Conservation (phyloP, 495 filamentous ascomycete genomes). For the Penicillium daleae region DNA sequence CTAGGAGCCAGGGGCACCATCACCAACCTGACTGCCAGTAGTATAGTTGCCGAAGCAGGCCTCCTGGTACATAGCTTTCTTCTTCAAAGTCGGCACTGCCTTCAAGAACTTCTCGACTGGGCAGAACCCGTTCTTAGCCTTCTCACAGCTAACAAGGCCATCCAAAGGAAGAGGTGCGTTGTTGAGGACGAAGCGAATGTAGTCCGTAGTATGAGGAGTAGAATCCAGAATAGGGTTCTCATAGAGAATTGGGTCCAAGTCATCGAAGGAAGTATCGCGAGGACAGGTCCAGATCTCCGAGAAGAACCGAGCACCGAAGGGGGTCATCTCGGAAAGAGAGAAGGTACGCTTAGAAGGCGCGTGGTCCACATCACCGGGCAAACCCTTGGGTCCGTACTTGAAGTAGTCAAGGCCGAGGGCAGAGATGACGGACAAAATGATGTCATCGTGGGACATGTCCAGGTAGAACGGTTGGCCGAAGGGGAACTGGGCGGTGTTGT, state of each 20-base stretch:
- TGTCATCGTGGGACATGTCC: constrained; percentile 46
- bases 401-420: constrained; percentile 50
- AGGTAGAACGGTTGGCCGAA: constrained; percentile 55
- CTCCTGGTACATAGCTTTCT: constrained; percentile 30
- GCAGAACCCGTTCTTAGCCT: constrained; percentile 37
- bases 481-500: constrained; percentile 50
- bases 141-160: constrained; percentile 35
- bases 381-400: constrained; percentile 31
- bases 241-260: constrained; percentile 31
- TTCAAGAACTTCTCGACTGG: constrained; percentile 27
- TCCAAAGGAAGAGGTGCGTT: constrained; percentile 32
- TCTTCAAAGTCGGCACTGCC: constrained; percentile 25
- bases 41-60: constrained; percentile 37
- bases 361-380: constrained; percentile 55
- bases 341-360: constrained; percentile 32
- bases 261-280: constrained; percentile 8
- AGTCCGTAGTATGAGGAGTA: constrained; percentile 19
- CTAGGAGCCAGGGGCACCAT: constrained; percentile 32
- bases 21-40: constrained; percentile 31
- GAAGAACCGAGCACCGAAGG: constrained; percentile 65
- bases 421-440: constrained; percentile 47
- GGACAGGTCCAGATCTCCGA: constrained; percentile 59
- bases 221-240: constrained; percentile 28
- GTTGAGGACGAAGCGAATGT: constrained; percentile 40
- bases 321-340: constrained; percentile 46